Evolutionary conservation across 1,284 basidiomycete species (phyloP), one percentile per base, ranked within the genome.

Genomic region (Marasmius oreades): DNA sequence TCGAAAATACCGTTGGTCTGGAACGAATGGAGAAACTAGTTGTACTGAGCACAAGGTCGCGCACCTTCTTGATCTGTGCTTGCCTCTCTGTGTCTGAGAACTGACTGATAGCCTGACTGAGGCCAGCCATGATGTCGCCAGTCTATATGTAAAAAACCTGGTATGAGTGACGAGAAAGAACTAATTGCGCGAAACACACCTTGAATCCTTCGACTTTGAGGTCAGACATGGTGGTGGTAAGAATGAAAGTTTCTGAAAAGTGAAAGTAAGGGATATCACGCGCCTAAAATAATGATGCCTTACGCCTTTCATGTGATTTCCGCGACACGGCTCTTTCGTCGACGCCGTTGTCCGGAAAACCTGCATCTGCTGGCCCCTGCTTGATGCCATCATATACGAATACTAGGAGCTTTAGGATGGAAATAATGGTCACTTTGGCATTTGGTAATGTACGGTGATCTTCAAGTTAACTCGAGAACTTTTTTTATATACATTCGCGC

Each of bases 1-100:
- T 96, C 90, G 71, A 98, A 96, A 71, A 95, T 84, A 63, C 92
- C 93, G 69, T 93, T 95, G 59, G 90, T 93, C 94, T 96, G 63
- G 1, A 51, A 18, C 18, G 26, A 18, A 33, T 18, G 14, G 8
- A 12, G n/a, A n/a, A n/a, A n/a, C n/a, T n/a, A n/a, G n/a, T n/a
- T n/a, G n/a, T n/a, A n/a, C n/a, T n/a, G 33, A 16, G 5, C 36
- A 16, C 37, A 48, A 10, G 18, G 22, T 62, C 65, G 47, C 31
- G 11, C 31, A 90, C 93, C 87, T 95, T 95, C 74, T 95, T 94
- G 59, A 95, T 86, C 71, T 91, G 86, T 42, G 78, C 74, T 67
- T 87, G 80, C 77, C 85, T 93, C 75, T 96, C 89, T 57, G 79
- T 74, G 53, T 92, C 89, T 53, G 77, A 80, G 76, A 84, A 85